These are phyloP conservation scores for Piedraia hortae DNA, from an alignment of 2,329 filamentous ascomycete species.

Conservation along the genomic window DNA sequence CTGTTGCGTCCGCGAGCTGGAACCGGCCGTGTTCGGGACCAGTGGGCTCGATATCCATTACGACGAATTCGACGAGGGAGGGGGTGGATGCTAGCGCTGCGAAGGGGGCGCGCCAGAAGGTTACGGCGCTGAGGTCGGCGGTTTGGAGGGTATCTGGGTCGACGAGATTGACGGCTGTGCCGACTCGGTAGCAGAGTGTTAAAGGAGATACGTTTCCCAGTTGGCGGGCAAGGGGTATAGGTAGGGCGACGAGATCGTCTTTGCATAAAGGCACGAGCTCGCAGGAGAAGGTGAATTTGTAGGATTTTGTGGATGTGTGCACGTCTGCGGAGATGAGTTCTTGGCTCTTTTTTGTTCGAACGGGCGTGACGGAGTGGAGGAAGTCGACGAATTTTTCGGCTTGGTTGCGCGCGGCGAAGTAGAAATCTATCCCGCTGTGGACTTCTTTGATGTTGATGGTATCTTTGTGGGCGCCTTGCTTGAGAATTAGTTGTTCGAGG, in stretches of 20 bases:
- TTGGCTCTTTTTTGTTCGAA: slow-evolving; percentile 58
- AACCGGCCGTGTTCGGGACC: slow-evolving; percentile 54
- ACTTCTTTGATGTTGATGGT: slow-evolving; percentile 97
- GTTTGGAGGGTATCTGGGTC: slow-evolving; percentile 81
- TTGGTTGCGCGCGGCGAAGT: slow-evolving; percentile 67
- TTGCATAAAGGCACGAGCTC: slow-evolving; percentile 90
- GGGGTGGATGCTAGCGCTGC: slow-evolving; percentile 54
- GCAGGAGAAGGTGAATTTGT: slow-evolving; percentile 80
- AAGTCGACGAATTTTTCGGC: slow-evolving; percentile 86
- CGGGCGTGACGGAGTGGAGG: slow-evolving; percentile 52
- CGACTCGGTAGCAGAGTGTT: slow-evolving; percentile 62
- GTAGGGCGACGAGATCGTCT: slow-evolving; percentile 83
- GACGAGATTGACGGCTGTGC: slow-evolving; percentile 67
- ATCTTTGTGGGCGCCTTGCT: slow-evolving; percentile 72
- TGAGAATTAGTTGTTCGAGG: slow-evolving; percentile 84
- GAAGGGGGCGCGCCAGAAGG: slow-evolving; percentile 86
- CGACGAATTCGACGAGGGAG: slow-evolving; percentile 70
- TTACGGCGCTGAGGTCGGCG: slow-evolving; percentile 50
- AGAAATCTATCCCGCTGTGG: slow-evolving; percentile 90
- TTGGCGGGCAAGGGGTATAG: slow-evolving; percentile 64
- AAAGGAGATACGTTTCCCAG: slow-evolving; percentile 73
- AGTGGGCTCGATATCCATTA: slow-evolving; percentile 75
- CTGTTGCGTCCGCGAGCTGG: slow-evolving; percentile 61
- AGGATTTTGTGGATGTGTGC: slow-evolving; percentile 71
- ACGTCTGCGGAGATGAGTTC: slow-evolving; percentile 82